These are phyloP conservation scores for Hura crepitans DNA, from an alignment of 441 rosid genomes.

Conservation along the genomic window DNA sequence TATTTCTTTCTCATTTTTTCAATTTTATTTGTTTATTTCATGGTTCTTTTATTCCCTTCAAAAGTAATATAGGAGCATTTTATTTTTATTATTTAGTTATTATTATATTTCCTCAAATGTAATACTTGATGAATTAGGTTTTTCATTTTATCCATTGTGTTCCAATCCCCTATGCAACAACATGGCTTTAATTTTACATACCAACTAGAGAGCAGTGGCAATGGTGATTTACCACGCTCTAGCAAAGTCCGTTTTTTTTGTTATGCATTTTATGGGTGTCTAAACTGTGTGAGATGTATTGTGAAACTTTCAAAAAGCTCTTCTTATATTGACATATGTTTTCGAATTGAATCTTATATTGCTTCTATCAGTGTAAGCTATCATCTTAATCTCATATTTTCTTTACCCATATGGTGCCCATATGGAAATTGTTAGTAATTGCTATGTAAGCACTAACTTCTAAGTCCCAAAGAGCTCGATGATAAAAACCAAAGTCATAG, in stretches of 20 bases:
- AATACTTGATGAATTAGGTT: slow-evolving; percentile 73
- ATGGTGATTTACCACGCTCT: slow-evolving; percentile 63
- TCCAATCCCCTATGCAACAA: slow-evolving; percentile 83
- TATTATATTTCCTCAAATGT: slow-evolving; percentile 20
- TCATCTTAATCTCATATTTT: background rate
- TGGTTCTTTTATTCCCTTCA: too few species aligned
- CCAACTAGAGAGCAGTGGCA: slow-evolving; percentile 58
- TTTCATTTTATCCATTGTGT: slow-evolving; percentile 58
- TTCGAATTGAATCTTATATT: background rate
- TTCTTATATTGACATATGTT: too few species aligned
- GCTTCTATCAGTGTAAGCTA: background rate
- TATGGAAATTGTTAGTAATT: background rate
- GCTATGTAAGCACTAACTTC: too few species aligned
- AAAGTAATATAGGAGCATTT: too few species aligned
- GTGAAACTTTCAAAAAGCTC: too few species aligned
- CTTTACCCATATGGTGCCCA: background rate
- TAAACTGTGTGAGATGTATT: background rate
- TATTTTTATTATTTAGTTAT: background rate
- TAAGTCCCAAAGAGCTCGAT: too few species aligned
- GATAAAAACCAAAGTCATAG: too few species aligned
- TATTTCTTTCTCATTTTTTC: too few species aligned
- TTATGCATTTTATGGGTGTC: background rate
- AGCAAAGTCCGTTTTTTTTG: slow-evolving; percentile 42
- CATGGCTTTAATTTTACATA: slow-evolving; percentile 83
- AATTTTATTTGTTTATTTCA: too few species aligned